A percentile compares a stretch with the other conserved stretches of the same genome.
These are phyloP conservation scores for Sicyos baderoa DNA, from an alignment of 306 rosid species.

Conservation along the genomic window DNA sequence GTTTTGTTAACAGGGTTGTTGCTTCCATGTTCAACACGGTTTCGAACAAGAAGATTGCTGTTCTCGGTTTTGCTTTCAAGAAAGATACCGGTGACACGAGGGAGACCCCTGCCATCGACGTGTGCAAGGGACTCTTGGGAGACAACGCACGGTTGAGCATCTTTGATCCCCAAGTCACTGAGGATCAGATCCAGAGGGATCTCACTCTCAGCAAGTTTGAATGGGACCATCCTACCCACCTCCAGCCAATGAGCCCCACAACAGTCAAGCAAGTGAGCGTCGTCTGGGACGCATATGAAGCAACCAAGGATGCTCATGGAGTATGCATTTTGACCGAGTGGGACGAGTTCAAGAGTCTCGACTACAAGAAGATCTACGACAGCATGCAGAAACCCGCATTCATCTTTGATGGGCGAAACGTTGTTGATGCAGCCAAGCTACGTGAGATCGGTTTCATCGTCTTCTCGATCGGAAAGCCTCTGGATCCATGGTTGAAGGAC, in stretches of 20 bases:
- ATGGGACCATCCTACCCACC: slow-evolving; percentile 91
- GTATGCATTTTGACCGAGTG: slow-evolving; percentile 84
- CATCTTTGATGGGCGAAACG: slow-evolving; percentile 75
- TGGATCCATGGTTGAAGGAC: slow-evolving; percentile 88
- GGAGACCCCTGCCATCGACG: slow-evolving; percentile 89
- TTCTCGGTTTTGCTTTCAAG: slow-evolving; percentile 94
- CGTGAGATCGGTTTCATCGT: slow-evolving; percentile 91
- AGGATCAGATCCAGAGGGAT: slow-evolving; percentile 90
- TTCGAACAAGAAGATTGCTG: slow-evolving; percentile 64
- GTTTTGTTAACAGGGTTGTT: slow-evolving; percentile 84
- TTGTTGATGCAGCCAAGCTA: slow-evolving; percentile 41
- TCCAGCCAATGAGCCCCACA: slow-evolving; percentile 70
- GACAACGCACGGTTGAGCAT: slow-evolving; percentile 77
- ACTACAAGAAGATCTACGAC: slow-evolving; percentile 64
- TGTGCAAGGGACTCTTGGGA: slow-evolving; percentile 80
- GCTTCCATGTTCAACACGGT: slow-evolving; percentile 93
- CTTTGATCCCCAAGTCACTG: slow-evolving; percentile 70
- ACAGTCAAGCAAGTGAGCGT: slow-evolving; percentile 78
- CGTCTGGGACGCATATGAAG: slow-evolving; percentile 78
- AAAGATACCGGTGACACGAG: slow-evolving; percentile 92
- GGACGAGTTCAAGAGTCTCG: slow-evolving; percentile 88
- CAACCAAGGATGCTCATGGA: slow-evolving; percentile 77
- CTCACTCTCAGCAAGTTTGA: slow-evolving; percentile 70
- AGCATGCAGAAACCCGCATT: slow-evolving; percentile 87
- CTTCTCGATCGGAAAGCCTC: slow-evolving; percentile 81